Evolutionary conservation across 2,329 filamentous ascomycete genomes (phyloP).

Genomic region (Colletotrichum sp.): DNA sequence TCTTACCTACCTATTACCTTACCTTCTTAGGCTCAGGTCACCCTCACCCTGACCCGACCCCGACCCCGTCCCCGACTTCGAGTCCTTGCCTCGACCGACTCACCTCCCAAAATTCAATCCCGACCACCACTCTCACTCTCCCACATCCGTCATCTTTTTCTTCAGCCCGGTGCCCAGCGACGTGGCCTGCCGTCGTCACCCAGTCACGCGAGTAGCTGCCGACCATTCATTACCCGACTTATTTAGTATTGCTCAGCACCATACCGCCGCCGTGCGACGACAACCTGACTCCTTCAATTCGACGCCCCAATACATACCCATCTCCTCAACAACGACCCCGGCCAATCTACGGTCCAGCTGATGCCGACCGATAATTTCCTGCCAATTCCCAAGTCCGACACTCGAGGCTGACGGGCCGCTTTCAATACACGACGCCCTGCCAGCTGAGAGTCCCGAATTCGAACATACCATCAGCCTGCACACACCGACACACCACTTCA

Average conservation of each 20-base stretch:
- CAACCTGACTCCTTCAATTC: conserved; percentile 11
- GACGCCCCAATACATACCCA: conserved; percentile 15
- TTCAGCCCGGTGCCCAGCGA: conserved; percentile 18
- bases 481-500: not conserved
- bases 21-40: not conserved
- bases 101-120: conserved; percentile 1
- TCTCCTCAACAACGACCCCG: not conserved
- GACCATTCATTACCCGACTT: conserved; percentile 9
- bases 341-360: conserved; percentile 20
- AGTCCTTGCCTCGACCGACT: conserved; percentile 7
- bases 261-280: conserved; percentile 19
- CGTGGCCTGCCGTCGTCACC: conserved; percentile 12
- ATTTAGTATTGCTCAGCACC: conserved; percentile 15
- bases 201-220: conserved; percentile 18
- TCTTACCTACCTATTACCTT: not conserved
- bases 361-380: conserved; percentile 23
- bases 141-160: conserved; percentile 8
- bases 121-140: not conserved
- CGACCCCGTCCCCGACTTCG: not conserved
- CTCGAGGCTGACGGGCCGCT: conserved; percentile 22
- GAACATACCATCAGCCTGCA: not conserved
- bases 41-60: conserved; percentile 10
- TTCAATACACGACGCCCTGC: conserved; percentile 4
- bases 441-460: conserved; percentile 21
- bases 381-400: conserved; percentile 17